Conservation (phyloP, 2,329 filamentous ascomycete genomes). For the Paracamarosporium sp. region DNA sequence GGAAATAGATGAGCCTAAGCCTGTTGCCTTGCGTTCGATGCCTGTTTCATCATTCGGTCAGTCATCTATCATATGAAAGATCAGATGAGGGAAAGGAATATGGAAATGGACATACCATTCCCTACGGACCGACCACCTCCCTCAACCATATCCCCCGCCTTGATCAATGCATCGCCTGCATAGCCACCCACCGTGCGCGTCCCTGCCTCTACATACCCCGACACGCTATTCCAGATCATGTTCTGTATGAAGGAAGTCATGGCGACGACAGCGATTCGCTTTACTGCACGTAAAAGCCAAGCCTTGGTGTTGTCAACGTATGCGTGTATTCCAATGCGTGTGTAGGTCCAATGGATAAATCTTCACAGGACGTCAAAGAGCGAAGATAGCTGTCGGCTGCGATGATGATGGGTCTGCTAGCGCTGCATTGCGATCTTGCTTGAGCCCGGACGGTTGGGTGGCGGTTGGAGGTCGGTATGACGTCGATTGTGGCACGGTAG, state of each 20-base stretch:
- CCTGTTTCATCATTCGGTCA: slow-evolving; percentile 19
- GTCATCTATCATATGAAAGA: no score
- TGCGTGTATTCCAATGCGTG: neutral
- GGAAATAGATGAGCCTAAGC: slow-evolving; percentile 35
- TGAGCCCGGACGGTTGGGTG: slow-evolving; percentile 14
- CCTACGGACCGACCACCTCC: slow-evolving; percentile 39
- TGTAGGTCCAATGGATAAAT: neutral
- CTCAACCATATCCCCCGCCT: slow-evolving; percentile 47
- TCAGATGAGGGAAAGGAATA: neutral
- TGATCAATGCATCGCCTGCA: slow-evolving; percentile 46
- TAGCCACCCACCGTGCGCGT: slow-evolving; percentile 45
- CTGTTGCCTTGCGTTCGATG: slow-evolving; percentile 38
- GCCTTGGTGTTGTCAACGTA: neutral
- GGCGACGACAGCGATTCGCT: neutral
- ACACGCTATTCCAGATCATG: slow-evolving; percentile 47
- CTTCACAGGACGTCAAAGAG: neutral
- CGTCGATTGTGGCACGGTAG: slow-evolving; percentile 32
- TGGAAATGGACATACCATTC: slow-evolving; percentile 27
- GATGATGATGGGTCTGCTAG: slow-evolving; percentile 7
- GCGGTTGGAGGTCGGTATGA: slow-evolving; percentile 30
- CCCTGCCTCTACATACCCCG: slow-evolving; percentile 46
- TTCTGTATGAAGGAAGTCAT: slow-evolving; percentile 45
- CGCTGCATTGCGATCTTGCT: slow-evolving; percentile 33
- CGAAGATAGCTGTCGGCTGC: neutral
- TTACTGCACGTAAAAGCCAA: no score